Percentiles rank a stretch among this genome's conserved stretches.
These are phyloP conservation scores for Plasmopara viticola DNA, from an alignment of 352 stramenopile genomes.

Conservation along the genomic window DNA sequence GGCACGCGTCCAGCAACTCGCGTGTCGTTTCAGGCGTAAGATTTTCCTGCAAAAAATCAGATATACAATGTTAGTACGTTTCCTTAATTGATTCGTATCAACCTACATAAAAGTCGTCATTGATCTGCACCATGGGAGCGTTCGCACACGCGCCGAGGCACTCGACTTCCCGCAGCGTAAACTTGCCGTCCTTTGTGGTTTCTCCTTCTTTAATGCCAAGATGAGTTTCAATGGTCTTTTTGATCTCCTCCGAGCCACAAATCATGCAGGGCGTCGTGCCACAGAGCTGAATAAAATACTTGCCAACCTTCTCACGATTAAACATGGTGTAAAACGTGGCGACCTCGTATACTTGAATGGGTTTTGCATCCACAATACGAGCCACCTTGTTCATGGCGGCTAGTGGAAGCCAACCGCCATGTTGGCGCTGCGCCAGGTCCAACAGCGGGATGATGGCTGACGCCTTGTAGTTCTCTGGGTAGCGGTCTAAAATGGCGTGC, in stretches of 20 bases:
- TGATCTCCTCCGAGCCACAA: conserved; percentile 98
- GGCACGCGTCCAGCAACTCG: conserved; percentile 96
- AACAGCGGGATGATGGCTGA: conserved; percentile 98
- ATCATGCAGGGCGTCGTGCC: conserved; percentile 99
- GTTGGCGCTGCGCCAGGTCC: conserved; percentile 94
- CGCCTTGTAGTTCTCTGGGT: conserved; percentile 99
- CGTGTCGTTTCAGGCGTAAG: conserved; percentile 96
- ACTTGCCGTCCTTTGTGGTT: conserved; percentile 68
- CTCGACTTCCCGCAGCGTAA: conserved; percentile 98
- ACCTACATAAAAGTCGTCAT: conserved; percentile 94
- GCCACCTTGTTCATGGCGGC: conserved; percentile 99
- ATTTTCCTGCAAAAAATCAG: conserved; percentile 85
- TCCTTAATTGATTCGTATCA: not conserved
- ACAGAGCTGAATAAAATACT: conserved; percentile 96
- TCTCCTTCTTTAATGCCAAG: conserved; percentile 96
- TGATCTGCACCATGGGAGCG: conserved; percentile 99
- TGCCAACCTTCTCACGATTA: conserved; percentile 92
- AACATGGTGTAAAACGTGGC: conserved; percentile 99
- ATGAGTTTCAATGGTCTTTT: conserved; percentile 96
- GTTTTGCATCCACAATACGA: conserved; percentile 94
- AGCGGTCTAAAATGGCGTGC: conserved; percentile 93
- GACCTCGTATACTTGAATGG: conserved; percentile 98
- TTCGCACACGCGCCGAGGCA: conserved; percentile 99
- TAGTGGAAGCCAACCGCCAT: conserved; percentile 96
- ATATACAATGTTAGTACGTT: no score